phyloP scores from a whole-genome alignment of 176 grass and related monocot species.

The Oryza punctata region DNA sequence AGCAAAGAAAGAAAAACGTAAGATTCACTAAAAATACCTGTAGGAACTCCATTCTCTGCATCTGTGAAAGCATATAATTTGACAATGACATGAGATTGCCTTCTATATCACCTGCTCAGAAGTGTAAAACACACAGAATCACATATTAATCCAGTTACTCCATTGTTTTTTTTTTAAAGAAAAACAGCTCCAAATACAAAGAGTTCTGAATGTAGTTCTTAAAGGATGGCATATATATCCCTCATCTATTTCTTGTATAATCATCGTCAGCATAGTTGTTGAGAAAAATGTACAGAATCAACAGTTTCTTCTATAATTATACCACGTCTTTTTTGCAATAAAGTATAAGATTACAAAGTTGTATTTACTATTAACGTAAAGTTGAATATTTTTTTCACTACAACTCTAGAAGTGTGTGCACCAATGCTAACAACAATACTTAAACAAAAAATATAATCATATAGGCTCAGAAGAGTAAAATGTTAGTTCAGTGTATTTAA shows the following conservation, averaged over 20 bases:
- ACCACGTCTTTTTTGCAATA: not conserved
- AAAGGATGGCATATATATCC: not conserved
- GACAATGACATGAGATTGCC: constrained; percentile 48
- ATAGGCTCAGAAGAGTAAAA: not conserved
- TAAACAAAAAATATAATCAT: not conserved
- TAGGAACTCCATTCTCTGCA: constrained; percentile 57
- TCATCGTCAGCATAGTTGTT: not conserved
- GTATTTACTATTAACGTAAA: not conserved
- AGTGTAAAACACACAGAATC: not conserved
- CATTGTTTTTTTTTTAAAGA: too few species aligned
- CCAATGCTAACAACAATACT: not conserved
- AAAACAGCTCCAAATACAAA: not conserved
- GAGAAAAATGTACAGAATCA: not conserved
- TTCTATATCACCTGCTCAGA: constrained; percentile 52
- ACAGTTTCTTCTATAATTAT: too few species aligned
- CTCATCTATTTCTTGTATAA: too few species aligned
- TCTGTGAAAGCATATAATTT: constrained; percentile 57
- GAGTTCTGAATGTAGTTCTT: not conserved
- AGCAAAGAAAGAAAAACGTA: not conserved
- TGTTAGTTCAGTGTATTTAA: not conserved
- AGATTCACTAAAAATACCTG: constrained; percentile 45
- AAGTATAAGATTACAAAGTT: not conserved
- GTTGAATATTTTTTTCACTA: not conserved
- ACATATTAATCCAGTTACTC: not conserved
- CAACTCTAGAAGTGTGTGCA: not conserved